Base-by-base conservation (phyloP, 257 asterid species). In the Anisodus acutangulus region DNA sequence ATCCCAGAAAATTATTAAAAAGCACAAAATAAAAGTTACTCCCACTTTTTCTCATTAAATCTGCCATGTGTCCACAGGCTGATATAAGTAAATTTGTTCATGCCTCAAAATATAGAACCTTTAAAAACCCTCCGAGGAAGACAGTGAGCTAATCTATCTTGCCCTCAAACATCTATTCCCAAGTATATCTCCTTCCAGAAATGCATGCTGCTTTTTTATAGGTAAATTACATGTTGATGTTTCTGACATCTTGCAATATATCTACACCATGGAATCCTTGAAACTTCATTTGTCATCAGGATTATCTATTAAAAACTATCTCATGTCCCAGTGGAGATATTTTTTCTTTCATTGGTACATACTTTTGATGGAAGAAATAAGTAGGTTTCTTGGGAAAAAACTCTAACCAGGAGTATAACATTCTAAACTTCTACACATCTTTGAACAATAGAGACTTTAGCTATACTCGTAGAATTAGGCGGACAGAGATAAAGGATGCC, bases 201-300 rank as follows among this genome's bases (percentile, higher is more conserved):
- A 71, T n/a, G 79, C 55, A 45, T n/a, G 39, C 79, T 45, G 79
- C 79, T 26, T 45, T n/a, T 71, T 43, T 70, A 43, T 4, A 71
- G 4, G 57, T 45, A 71, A 2, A 43, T 69, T 71, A 9, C 58
- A 71, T 71, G 79, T 35, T 71, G 79, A 43, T 71, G 15, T 17
- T 71, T 71, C 39, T 9, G 58, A 9, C 79, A 45, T 71, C 22
- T 9, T n/a, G 79, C 79, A 71, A 71, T 19, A 71, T 71, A 71
- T 71, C 15, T 71, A 47, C 55, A n/a, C 79, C 8, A 19, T 71
- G 79, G 35, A 71, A 2, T 45, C 79, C 79, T n/a, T 10, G 35
- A 43, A n/a, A n/a, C 8, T 71, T 43, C 57, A 9, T 71, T 71
- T 45, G 35, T 71, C 39, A 71, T 71, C 43, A 74, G 12, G 60